These are phyloP conservation scores for Botrytis cinerea DNA, from an alignment of 2,329 filamentous ascomycete species.

Conservation along the genomic window DNA sequence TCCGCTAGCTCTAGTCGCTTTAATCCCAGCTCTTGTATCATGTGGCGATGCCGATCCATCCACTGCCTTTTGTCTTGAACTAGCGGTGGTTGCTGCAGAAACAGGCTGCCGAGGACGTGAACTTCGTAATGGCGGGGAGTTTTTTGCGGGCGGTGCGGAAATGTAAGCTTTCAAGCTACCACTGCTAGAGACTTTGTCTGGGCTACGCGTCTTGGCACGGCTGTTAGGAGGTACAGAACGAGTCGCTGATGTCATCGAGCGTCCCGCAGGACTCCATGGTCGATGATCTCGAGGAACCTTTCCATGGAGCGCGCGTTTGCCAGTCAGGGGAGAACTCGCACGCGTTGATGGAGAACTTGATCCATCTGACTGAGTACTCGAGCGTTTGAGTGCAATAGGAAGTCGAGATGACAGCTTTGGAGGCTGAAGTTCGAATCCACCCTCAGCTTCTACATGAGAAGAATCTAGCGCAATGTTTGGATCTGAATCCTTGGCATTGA, in stretches of 20 bases:
- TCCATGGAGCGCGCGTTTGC: slow-evolving; percentile 44
- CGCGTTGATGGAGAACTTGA: slow-evolving; percentile 40
- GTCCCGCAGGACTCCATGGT: slow-evolving; percentile 37
- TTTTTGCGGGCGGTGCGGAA: slow-evolving; percentile 66
- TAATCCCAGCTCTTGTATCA: slow-evolving; percentile 36
- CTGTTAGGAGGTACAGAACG: slow-evolving; percentile 44
- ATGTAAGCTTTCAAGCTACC: slow-evolving; percentile 74
- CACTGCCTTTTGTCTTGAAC: slow-evolving; percentile 65
- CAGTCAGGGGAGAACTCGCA: slow-evolving; percentile 52
- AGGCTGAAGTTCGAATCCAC: slow-evolving; percentile 6
- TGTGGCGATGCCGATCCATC: slow-evolving; percentile 46
- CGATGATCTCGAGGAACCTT: slow-evolving; percentile 35
- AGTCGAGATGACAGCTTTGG: slow-evolving; percentile 34
- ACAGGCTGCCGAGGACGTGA: slow-evolving; percentile 80
- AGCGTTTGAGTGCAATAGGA: slow-evolving; percentile 35
- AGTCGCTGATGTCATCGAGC: slow-evolving; percentile 30
- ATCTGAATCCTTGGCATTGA: slow-evolving; percentile 2
- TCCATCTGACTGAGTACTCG: slow-evolving; percentile 48
- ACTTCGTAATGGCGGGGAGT: slow-evolving; percentile 77
- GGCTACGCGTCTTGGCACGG: slow-evolving; percentile 37
- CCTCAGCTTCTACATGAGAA: not conserved
- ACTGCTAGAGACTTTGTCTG: slow-evolving; percentile 43
- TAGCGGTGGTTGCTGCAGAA: slow-evolving; percentile 70
- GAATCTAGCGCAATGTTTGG: not conserved
- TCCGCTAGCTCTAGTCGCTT: slow-evolving; percentile 35